phyloP scores from a whole-genome alignment of 2,329 filamentous ascomycete species.

The Penicillium griseofulvum region DNA sequence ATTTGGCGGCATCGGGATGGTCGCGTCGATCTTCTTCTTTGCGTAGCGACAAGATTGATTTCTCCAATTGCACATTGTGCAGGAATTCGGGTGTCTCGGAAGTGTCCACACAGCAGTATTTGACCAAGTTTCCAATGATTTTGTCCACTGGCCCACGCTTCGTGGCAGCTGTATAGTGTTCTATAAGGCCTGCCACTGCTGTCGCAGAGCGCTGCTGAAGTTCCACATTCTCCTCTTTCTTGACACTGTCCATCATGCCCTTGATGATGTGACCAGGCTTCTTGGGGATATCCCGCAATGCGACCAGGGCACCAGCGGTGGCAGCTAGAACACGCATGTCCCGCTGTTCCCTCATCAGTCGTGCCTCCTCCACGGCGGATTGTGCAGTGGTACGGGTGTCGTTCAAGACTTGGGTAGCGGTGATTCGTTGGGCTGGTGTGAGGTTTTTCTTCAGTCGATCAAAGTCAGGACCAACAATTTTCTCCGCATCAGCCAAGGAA shows the following conservation, averaged over 20 bases:
- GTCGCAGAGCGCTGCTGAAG: constrained; percentile 82
- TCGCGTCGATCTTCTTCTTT: constrained; percentile 97
- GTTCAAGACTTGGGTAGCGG: constrained; percentile 72
- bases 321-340: constrained; percentile 85
- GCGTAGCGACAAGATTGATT: constrained; percentile 84
- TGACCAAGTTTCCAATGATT: constrained; percentile 90
- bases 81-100: constrained; percentile 95
- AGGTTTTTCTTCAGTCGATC: constrained; percentile 86
- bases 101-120: constrained; percentile 96
- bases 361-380: constrained; percentile 75
- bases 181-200: constrained; percentile 81
- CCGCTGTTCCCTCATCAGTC: constrained; percentile 71
- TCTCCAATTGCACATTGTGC: constrained; percentile 73
- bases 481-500: constrained; percentile 81
- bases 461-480: constrained; percentile 79
- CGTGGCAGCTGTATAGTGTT: constrained; percentile 75
- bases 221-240: constrained; percentile 86
- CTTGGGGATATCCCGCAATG: constrained; percentile 84
- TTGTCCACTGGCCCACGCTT: constrained; percentile 88
- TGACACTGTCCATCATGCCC: constrained; percentile 97
- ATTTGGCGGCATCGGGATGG: constrained; percentile 84
- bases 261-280: constrained; percentile 92
- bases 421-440: constrained; percentile 80
- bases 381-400: constrained; percentile 72
- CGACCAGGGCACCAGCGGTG: constrained; percentile 81